Base-by-base conservation (phyloP, 2,329 filamentous ascomycete genomes). In the Microdochium bolleyi region DNA sequence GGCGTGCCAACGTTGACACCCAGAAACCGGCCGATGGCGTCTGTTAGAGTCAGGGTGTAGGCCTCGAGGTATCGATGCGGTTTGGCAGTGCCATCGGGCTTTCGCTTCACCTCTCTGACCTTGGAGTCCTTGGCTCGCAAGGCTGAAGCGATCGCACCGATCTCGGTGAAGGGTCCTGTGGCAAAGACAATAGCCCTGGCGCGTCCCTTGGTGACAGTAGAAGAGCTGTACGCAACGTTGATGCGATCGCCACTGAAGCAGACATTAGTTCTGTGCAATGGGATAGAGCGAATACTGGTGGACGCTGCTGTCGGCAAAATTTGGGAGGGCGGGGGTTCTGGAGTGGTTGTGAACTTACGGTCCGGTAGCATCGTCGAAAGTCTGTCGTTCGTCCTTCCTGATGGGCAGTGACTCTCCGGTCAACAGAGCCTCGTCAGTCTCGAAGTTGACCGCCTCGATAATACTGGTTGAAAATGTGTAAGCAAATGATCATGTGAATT, bases 1-100 rank as follows among this genome's bases (percentile, higher is more conserved):
- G 85, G 86, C 11, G 85, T 88, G 49, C 86, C 85, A 13, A 85
- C 78, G 52, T 80, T 85, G 54, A 88, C 77, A 51, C 85, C 85
- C 9, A 88, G 72, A 62, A 89, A 86, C 37, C 76, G 73, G 3
- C 81, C 82, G 54, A 85, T 67, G 5, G 77, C 78, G 63, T 85
- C 81, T 13, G 73, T 75, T 44, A 76, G 65, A 3, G 81, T 85
- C 67, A 76, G 58, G 9, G 67, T 68, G 44, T 67, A 73, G 32
- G 73, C 73, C 56, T 74, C 65, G 19, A 73, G 56, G 56, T 82
- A 79, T 60, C 77, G 77, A 49, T 76, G 71, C 54, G 77, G 75
- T 58, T 76, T 74, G 16, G 76, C 76, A 53, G 75, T 69, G 37
- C 81, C 80, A 53, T 79, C 70, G 2, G 74, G 67, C 44, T 74